phyloP scores from a whole-genome alignment of 192 early-diverging fungal species.

The Rhizoclosmatium sp. region DNA sequence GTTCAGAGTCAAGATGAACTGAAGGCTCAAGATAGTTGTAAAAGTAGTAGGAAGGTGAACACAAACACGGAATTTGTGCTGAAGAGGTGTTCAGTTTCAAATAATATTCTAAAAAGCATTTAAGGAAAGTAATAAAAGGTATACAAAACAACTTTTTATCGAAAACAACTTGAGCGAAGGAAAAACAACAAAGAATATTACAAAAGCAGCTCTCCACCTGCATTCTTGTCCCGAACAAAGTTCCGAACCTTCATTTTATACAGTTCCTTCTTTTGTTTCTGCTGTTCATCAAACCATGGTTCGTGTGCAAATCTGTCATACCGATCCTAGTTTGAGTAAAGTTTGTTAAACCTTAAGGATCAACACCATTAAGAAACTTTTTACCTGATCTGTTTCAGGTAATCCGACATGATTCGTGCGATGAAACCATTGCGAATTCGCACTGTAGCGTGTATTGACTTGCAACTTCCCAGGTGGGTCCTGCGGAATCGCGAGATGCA shows the following conservation, averaged over 20 bases:
- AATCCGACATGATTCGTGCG: not conserved
- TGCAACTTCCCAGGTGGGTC: not conserved
- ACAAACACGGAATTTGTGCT: no score
- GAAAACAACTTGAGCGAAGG: no score
- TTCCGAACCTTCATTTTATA: slow-evolving; percentile 3
- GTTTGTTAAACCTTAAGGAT: not conserved
- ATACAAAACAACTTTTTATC: not conserved
- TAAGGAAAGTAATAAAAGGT: not conserved
- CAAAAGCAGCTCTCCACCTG: not conserved
- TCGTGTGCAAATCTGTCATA: not conserved
- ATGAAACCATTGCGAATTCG: slow-evolving; percentile 18
- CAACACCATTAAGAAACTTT: not conserved
- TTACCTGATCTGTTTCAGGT: not conserved
- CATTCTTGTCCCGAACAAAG: slow-evolving; percentile 16
- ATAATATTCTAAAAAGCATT: not conserved
- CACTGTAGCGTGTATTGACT: slow-evolving; percentile 25
- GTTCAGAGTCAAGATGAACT: not conserved
- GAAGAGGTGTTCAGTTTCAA: no score
- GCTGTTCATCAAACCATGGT: slow-evolving; percentile 22
- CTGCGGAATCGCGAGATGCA: not conserved
- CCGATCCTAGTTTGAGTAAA: not conserved
- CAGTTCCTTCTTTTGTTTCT: not conserved
- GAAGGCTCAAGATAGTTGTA: no score
- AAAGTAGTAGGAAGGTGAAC: no score
- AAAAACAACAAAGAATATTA: not conserved